These are phyloP conservation scores for Gossypium lobatum DNA, from an alignment of 441 rosid species.

Conservation along the genomic window DNA sequence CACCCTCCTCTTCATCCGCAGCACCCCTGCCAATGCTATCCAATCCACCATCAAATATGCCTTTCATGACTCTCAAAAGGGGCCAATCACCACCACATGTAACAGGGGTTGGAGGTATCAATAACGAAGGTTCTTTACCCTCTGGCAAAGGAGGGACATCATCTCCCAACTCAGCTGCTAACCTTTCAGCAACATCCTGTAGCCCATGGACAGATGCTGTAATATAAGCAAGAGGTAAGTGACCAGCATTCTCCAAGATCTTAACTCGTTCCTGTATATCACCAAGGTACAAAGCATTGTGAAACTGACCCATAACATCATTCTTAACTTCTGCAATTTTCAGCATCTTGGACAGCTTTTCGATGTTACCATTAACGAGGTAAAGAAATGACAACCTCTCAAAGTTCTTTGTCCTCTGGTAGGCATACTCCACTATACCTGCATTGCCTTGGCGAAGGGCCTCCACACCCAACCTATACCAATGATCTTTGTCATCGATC, in stretches of 20 bases:
- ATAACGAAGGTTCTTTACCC: slow-evolving; percentile 59
- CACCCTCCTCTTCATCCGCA: slow-evolving; percentile 54
- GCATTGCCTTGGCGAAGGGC: slow-evolving; percentile 95
- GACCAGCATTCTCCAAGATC: slow-evolving; percentile 73
- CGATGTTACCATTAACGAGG: slow-evolving; percentile 79
- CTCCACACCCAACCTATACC: slow-evolving; percentile 90
- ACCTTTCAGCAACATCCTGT: slow-evolving; percentile 53
- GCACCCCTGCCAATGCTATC: slow-evolving; percentile 44
- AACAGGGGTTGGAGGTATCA: slow-evolving; percentile 64
- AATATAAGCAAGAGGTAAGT: slow-evolving; percentile 66
- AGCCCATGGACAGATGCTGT: slow-evolving; percentile 73
- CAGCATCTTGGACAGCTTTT: slow-evolving; percentile 73
- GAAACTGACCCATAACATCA: slow-evolving; percentile 91
- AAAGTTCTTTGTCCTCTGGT: slow-evolving; percentile 84
- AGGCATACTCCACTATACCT: slow-evolving; percentile 83
- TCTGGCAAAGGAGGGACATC: slow-evolving; percentile 53
- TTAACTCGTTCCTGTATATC: slow-evolving; percentile 77
- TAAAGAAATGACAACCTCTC: slow-evolving; percentile 89
- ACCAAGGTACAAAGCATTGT: slow-evolving; percentile 75
- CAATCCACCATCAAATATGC: slow-evolving; percentile 77
- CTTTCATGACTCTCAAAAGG: slow-evolving; percentile 75
- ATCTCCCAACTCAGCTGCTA: slow-evolving; percentile 61
- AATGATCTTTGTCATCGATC: slow-evolving; percentile 88
- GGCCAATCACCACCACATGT: slow-evolving; percentile 89
- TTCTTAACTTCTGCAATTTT: slow-evolving; percentile 89